Percentiles rank a stretch among this genome's conserved stretches.
Evolutionary conservation across 495 filamentous ascomycete species (phyloP).

Genomic region (Xylaria venustula): DNA sequence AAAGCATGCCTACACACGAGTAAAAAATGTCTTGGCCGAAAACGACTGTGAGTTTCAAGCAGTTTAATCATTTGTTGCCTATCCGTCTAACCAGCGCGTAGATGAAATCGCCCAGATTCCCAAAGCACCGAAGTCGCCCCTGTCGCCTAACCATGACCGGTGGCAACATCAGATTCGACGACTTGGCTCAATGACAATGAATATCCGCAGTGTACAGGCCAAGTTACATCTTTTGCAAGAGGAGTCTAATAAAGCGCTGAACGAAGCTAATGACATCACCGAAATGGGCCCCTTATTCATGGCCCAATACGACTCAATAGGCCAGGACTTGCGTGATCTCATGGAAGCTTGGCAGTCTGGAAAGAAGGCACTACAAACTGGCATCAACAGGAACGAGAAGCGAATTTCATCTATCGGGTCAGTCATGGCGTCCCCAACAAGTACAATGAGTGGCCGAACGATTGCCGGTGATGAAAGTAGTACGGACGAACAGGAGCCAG

Average conservation of each 20-base stretch:
- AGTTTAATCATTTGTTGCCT: no score
- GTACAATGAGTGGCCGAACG: conserved; percentile 79
- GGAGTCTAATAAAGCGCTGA: conserved; percentile 75
- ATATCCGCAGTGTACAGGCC: conserved; percentile 88
- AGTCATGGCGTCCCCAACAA: conserved; percentile 69
- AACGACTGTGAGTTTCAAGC: conserved; percentile 84
- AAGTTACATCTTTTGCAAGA: conserved; percentile 92
- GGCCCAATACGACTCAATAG: conserved; percentile 91
- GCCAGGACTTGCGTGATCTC: conserved; percentile 75
- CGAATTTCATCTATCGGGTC: conserved; percentile 66
- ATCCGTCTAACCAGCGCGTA: conserved; percentile 32
- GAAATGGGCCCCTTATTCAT: conserved; percentile 75
- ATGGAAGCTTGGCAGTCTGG: conserved; percentile 92
- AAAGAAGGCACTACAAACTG: conserved; percentile 68
- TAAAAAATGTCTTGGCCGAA: conserved; percentile 72
- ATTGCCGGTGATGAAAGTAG: conserved; percentile 74
- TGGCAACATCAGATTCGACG: conserved; percentile 82
- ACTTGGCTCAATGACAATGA: conserved; percentile 81
- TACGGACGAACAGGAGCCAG: conserved; percentile 26
- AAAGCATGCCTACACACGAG: conserved; percentile 49
- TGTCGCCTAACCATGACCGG: conserved; percentile 74
- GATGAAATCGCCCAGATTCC: conserved; percentile 56
- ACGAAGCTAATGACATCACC: conserved; percentile 68
- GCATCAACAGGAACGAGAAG: conserved; percentile 70
- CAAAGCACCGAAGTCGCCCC: conserved; percentile 62